Base-by-base conservation (phyloP, 352 stramenopile genomes). In the Lagenidium giganteum region DNA sequence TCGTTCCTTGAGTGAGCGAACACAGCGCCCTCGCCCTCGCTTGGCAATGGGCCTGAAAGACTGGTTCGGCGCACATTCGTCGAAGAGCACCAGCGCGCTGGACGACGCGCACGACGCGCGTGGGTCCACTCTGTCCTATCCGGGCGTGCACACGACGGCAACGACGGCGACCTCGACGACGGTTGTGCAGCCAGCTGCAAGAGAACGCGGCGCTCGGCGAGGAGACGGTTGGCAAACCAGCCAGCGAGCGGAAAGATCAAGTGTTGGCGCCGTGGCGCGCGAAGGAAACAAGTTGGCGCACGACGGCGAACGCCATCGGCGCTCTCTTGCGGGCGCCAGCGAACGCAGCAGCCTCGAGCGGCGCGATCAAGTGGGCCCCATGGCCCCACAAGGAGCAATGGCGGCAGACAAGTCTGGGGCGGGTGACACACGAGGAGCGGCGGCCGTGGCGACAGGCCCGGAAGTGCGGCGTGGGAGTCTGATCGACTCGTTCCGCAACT, bases 401-500 rank as follows among this genome's bases (percentile, higher is more conserved):
- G 14, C 47, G 37, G 7, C 38, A 42, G 26, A 42, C 37, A 28
- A 49, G 47, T 24, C 68, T 12, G 57, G 51, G 16, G 49, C 16
- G 35, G n/a, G 43, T 34, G 24, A 44, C 51, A 13, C 46, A 45
- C 11, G 24, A 43, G 27, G 49, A 17, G 9, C 17, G 24, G n/a
- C 34, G n/a, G 18, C 18, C 28, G n/a, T 42, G 14, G 41, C 26
- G 23, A 12, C 17, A 36, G 26, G 30, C 27, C n/a, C 42, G 49
- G 16, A 29, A 47, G 13, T 39, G 54, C 21, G 32, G 3, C 66
- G 64, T 3, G 66, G 60, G 44, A 81, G 61, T 33, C 41, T 78
- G 8, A 67, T 75, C 28, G 61, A 78, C 11, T 51, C 39, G 11
- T 58, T 74, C 26, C 70, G 70, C 7, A 85, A 79, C 33, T 79